A percentile compares a stretch with the other conserved stretches of the same genome.
Conservation (phyloP, 176 grass and related monocot genomes). For the Musa troglodytarum region DNA sequence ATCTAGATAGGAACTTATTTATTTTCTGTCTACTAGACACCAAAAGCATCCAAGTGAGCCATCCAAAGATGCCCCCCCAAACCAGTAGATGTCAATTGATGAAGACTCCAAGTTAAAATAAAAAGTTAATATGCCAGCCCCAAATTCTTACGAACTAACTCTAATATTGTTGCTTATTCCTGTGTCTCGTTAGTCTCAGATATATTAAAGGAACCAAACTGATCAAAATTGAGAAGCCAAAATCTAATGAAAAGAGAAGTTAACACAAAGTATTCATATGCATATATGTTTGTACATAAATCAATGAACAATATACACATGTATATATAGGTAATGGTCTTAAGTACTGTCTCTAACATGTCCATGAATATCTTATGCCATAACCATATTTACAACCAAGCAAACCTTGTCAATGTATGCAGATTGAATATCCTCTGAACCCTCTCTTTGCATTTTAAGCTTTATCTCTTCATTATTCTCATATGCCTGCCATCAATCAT, state of each 20-base stretch:
- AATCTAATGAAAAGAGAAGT: too few relatives aligned
- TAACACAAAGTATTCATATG: too few relatives aligned
- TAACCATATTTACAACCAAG: slow-evolving; percentile 12
- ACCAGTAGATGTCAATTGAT: neutral
- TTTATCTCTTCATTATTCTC: slow-evolving; percentile 74
- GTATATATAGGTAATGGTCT: too few relatives aligned
- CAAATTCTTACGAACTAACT: too few relatives aligned
- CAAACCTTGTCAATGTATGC: slow-evolving; percentile 54
- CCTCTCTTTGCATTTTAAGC: slow-evolving; percentile 48
- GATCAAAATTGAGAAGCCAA: too few relatives aligned
- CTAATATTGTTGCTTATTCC: too few relatives aligned
- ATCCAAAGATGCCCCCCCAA: neutral
- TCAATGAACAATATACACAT: too few relatives aligned
- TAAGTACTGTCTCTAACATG: neutral
- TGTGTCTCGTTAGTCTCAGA: too few relatives aligned
- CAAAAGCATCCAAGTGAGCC: neutral
- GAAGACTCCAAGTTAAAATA: too few relatives aligned
- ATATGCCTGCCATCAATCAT: slow-evolving; percentile 43
- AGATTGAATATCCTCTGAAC: slow-evolving; percentile 50
- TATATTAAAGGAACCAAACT: too few relatives aligned
- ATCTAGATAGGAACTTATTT: neutral
- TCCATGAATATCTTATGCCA: neutral
- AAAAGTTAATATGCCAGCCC: too few relatives aligned
- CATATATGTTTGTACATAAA: too few relatives aligned
- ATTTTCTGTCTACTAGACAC: neutral